Conservation (phyloP, 192 early-diverging fungal genomes). For the Allomyces macrogynus region DNA sequence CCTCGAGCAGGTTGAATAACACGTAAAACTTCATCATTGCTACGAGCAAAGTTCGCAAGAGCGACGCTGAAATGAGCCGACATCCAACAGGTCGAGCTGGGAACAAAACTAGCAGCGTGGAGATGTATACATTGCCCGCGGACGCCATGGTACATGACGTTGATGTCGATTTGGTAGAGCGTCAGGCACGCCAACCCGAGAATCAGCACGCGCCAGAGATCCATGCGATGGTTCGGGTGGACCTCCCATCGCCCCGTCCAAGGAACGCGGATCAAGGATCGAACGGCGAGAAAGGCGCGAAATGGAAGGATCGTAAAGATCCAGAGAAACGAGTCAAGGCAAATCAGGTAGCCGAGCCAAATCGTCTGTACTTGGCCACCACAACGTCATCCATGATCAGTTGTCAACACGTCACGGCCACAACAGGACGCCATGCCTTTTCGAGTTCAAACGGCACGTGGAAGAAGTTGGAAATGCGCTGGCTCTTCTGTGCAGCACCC, state of each 20-base stretch:
- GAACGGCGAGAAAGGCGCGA: conserved; percentile 10
- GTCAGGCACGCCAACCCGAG: too few species aligned
- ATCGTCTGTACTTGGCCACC: conserved; percentile 29
- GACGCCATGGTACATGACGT: conserved; percentile 59
- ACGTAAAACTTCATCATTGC: conserved; percentile 91
- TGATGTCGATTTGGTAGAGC: conserved; percentile 1
- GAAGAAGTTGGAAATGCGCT: conserved; percentile 71
- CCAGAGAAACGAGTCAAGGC: conserved; percentile 86
- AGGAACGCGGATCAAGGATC: conserved; percentile 38
- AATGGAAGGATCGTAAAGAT: conserved; percentile 86
- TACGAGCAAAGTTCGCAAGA: background rate
- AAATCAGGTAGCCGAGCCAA: conserved; percentile 74
- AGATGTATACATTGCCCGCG: conserved; percentile 48
- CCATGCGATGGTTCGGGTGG: conserved; percentile 12
- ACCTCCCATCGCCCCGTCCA: conserved; percentile 19
- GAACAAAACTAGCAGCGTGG: background rate
- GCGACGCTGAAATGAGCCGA: too few species aligned
- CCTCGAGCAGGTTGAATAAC: conserved; percentile 88
- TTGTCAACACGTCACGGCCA: too few species aligned
- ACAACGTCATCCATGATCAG: conserved; percentile 1
- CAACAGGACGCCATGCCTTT: conserved; percentile 27
- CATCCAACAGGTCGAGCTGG: too few species aligned
- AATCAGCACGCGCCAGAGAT: conserved; percentile 10
- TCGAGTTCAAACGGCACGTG: conserved; percentile 77
- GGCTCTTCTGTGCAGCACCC: conserved; percentile 45